Base-by-base conservation (phyloP, 352 stramenopile genomes). In the Thalassiosira hispida region DNA sequence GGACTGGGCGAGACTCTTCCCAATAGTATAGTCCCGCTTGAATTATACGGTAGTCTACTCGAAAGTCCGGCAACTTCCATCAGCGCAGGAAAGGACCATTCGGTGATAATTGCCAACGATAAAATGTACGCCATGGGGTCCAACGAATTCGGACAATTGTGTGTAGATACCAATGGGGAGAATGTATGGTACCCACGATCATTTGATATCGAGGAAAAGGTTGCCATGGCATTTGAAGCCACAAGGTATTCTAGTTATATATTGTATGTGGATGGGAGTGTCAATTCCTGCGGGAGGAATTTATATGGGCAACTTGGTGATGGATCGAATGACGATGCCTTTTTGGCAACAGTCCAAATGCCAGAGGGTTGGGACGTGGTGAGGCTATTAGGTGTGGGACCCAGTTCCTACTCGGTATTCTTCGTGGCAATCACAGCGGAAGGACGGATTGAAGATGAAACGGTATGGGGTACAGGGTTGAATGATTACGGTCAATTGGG, bases 401-500 rank as follows among this genome's bases (percentile, higher is more conserved):
- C 77, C 44, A 81, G 64, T 46, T 42, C 70, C 1, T 42, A 74
- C 33, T 79, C 70, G 7, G 66, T 67, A 52, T 85, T 85, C 56
- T 85, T 81, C 20, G 47, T 74, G 5, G 51, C 23, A n/a, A n/a
- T n/a, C n/a, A n/a, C n/a, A n/a, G n/a, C n/a, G n/a, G n/a, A n/a
- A n/a, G n/a, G n/a, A n/a, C n/a, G n/a, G n/a, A n/a, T n/a, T 44
- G 46, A 68, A 11, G 51, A 81, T 42, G 63, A 67, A 16, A 68
- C 20, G 33, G 65, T 81, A 3, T 81, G 33, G 40, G 72, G 42
- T 33, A 76, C 65, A 35, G 78, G 78, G 8, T 40, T 75, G 16
- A 85, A 85, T 42, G 22, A 69, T 49, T 51, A 65, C 46, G 78
- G 78, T 33, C 78, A 85, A 51, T 62, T 85, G 25, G 78, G 78